Conservation (phyloP, 225 moss, liverwort and hornwort genomes). For the Physcomitrium patens region DNA sequence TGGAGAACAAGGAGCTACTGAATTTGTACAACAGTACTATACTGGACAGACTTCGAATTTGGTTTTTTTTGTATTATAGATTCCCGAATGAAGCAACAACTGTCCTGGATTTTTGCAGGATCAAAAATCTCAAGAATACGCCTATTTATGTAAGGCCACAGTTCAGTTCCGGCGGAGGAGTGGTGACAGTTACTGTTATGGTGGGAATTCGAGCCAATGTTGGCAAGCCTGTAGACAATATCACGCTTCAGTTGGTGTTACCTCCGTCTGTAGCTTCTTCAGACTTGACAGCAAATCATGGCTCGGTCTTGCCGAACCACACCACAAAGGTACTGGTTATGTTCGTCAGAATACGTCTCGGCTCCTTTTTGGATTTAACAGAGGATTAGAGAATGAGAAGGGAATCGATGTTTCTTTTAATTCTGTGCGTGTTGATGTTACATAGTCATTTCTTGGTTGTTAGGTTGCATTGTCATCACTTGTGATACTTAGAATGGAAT, state of each 20-base stretch:
- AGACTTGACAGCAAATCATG: slow-evolving; percentile 86
- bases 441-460: background rate
- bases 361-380: slow-evolving; percentile 12
- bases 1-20: background rate
- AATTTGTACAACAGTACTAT: background rate
- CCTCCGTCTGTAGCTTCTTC: slow-evolving; percentile 75
- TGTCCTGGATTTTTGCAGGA: slow-evolving; percentile 50
- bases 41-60: slow-evolving; percentile 4
- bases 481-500: slow-evolving; percentile 19
- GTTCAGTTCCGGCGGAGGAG: slow-evolving; percentile 80
- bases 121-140: slow-evolving; percentile 84
- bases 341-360: slow-evolving; percentile 10
- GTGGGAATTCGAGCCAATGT: slow-evolving; percentile 87
- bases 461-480: background rate
- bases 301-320: slow-evolving; percentile 73
- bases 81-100: slow-evolving; percentile 5
- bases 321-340: slow-evolving; percentile 68
- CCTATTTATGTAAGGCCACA: slow-evolving; percentile 96
- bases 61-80: background rate
- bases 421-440: background rate
- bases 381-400: background rate
- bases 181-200: slow-evolving; percentile 80
- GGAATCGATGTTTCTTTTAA: background rate
- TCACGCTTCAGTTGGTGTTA: slow-evolving; percentile 82
- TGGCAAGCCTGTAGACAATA: slow-evolving; percentile 88